Conservation (phyloP, 176 grass and related monocot genomes). For the Hsuehochloa calcarea region DNA sequence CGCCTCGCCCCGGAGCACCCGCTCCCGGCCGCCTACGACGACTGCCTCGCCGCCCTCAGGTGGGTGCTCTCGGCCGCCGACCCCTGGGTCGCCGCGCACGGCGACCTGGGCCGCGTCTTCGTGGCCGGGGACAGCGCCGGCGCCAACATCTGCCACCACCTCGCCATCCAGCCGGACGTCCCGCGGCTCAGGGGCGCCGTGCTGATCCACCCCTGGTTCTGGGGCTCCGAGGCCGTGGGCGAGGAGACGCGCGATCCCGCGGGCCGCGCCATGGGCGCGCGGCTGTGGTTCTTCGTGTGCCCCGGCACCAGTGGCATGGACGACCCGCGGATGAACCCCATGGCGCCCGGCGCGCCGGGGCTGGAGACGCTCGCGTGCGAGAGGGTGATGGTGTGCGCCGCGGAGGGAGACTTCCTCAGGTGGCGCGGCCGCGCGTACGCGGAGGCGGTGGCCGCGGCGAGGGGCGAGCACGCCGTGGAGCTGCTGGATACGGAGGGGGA, state of each 20-base stretch:
- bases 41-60: constrained; percentile 36
- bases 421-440: constrained; percentile 46
- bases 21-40: constrained; percentile 37
- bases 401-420: constrained; percentile 47
- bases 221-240: constrained; percentile 20
- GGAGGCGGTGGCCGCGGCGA: constrained; percentile 32
- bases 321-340: constrained; percentile 58
- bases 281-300: constrained; percentile 38
- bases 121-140: constrained; percentile 42
- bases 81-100: constrained; percentile 35
- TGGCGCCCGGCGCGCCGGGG: constrained; percentile 17
- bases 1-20: constrained; percentile 24
- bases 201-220: constrained; percentile 49
- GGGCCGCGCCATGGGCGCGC: not conserved
- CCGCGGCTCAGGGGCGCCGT: constrained; percentile 23
- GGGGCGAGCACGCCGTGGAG: constrained; percentile 10
- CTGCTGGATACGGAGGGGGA: constrained; percentile 40
- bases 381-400: constrained; percentile 46
- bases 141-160: constrained; percentile 39
- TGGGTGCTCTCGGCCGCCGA: constrained; percentile 36
- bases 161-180: constrained; percentile 21
- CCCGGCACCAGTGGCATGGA: constrained; percentile 5
- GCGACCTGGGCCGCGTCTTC: constrained; percentile 35
- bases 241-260: constrained; percentile 24
- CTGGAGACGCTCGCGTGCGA: constrained; percentile 37